phyloP scores from a whole-genome alignment of 768 basidiomycete species.

The Calocybe cyanea region DNA sequence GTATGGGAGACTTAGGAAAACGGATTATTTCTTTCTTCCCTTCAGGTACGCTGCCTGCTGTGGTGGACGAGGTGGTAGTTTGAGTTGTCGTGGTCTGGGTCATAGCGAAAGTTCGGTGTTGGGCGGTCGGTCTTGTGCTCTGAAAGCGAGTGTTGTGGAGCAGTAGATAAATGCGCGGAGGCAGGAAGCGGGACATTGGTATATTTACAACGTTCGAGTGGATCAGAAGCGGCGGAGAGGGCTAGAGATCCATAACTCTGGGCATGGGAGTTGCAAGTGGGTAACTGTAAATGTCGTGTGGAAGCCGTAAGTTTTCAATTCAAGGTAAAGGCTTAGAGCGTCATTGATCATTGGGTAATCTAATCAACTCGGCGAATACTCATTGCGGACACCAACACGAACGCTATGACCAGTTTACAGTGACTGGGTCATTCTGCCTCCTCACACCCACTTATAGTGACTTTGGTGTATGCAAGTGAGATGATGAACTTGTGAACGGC shows the following conservation, averaged over 20 bases:
- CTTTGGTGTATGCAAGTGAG: too few species aligned
- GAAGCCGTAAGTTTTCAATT: too few species aligned
- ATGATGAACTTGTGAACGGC: too few species aligned
- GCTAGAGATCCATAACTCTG: not conserved
- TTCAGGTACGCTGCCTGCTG: not conserved
- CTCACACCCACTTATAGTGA: too few species aligned
- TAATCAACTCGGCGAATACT: too few species aligned
- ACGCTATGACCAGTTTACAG: too few species aligned
- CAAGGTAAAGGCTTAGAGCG: too few species aligned
- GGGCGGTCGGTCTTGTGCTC: slow-evolving; percentile 9
- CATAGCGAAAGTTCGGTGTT: slow-evolving; percentile 12
- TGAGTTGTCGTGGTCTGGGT: slow-evolving; percentile 5
- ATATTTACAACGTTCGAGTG: not conserved
- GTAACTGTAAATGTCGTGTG: not conserved
- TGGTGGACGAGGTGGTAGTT: not conserved
- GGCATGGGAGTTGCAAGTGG: slow-evolving; percentile 6
- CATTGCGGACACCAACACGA: too few species aligned
- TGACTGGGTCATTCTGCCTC: too few species aligned
- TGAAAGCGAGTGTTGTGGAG: slow-evolving; percentile 3
- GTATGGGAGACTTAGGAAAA: slow-evolving; percentile 55
- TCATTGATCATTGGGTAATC: too few species aligned
- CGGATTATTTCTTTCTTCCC: slow-evolving; percentile 4
- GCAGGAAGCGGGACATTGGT: slow-evolving; percentile 11
- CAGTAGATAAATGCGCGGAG: slow-evolving; percentile 6
- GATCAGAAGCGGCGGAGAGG: not conserved